These are phyloP conservation scores for Bryoerythrophyllum caledonicum DNA, from an alignment of 225 moss, liverwort and hornwort species.

Conservation along the genomic window DNA sequence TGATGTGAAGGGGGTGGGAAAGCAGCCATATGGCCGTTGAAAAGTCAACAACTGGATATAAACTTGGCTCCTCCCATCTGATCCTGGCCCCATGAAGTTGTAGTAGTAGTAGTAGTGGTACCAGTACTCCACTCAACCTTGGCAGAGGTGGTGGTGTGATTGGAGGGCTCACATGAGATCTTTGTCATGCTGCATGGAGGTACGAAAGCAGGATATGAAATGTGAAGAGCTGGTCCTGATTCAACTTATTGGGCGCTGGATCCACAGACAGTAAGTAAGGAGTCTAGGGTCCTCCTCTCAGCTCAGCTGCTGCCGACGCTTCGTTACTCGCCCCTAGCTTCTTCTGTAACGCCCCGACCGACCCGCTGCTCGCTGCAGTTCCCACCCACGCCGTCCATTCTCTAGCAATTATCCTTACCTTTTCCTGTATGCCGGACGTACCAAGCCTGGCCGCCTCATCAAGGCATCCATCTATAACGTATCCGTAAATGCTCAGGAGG, in stretches of 20 bases:
- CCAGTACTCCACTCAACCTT: not conserved
- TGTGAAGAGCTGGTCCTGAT: not conserved
- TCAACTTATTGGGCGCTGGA: too few relatives aligned
- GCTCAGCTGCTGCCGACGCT: constrained; percentile 13
- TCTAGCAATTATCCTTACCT: not conserved
- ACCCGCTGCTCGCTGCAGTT: not conserved
- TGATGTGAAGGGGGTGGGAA: too few relatives aligned
- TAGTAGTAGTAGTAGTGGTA: too few relatives aligned
- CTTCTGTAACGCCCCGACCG: constrained; percentile 19
- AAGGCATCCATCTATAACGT: not conserved
- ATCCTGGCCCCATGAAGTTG: not conserved
- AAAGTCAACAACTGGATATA: too few relatives aligned
- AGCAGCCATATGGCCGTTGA: too few relatives aligned
- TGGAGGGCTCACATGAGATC: not conserved
- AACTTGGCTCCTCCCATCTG: not conserved
- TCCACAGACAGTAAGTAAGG: too few relatives aligned
- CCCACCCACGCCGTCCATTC: constrained; percentile 8
- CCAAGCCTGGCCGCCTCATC: not conserved
- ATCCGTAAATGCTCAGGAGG: too few relatives aligned
- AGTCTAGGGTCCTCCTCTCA: not conserved
- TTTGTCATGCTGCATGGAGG: not conserved
- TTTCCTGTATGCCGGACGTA: constrained; percentile 5
- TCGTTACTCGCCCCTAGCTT: constrained; percentile 13
- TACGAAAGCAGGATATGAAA: not conserved
- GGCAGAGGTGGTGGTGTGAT: not conserved